phyloP scores from a whole-genome alignment of 31 red algal species.

The Odonthalia washingtoniensis region DNA sequence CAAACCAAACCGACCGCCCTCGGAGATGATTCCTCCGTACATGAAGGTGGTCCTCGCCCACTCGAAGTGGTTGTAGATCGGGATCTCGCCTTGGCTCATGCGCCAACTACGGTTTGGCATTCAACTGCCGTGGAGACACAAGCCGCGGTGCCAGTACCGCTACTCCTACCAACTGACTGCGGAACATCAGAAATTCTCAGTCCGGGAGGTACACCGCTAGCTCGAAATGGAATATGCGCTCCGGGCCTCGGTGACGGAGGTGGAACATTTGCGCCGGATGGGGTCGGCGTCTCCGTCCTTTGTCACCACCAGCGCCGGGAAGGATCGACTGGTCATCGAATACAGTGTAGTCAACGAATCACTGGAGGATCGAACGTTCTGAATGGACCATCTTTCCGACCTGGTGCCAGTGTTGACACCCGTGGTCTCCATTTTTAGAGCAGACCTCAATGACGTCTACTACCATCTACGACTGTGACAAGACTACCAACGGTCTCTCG shows the following conservation, averaged over 20 bases:
- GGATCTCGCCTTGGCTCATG: too few species aligned
- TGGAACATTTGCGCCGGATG: background rate
- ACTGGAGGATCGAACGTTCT: constrained; percentile 16
- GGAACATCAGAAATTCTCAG: background rate
- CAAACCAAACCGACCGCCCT: too few species aligned
- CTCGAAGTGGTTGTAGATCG: too few species aligned
- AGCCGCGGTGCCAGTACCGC: too few species aligned
- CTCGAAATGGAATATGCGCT: background rate
- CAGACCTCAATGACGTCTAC: constrained; percentile 48
- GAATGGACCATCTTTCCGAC: constrained; percentile 35
- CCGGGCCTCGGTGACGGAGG: background rate
- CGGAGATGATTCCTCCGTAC: too few species aligned
- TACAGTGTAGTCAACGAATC: constrained; percentile 45
- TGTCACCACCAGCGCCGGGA: constrained; percentile 2
- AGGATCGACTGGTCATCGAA: constrained; percentile 24
- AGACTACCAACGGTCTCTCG: constrained; percentile 15
- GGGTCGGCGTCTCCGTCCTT: constrained; percentile 9
- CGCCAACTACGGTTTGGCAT: too few species aligned
- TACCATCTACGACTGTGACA: constrained; percentile 36
- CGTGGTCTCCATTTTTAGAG: constrained; percentile 36
- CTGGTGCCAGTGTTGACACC: constrained; percentile 22
- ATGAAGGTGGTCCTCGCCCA: too few species aligned
- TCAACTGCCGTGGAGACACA: too few species aligned
- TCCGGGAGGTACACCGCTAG: background rate
- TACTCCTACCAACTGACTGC: too few species aligned